phyloP scores from a whole-genome alignment of 2,329 filamentous ascomycete species.

The Tolypocladium guangdongense region DNA sequence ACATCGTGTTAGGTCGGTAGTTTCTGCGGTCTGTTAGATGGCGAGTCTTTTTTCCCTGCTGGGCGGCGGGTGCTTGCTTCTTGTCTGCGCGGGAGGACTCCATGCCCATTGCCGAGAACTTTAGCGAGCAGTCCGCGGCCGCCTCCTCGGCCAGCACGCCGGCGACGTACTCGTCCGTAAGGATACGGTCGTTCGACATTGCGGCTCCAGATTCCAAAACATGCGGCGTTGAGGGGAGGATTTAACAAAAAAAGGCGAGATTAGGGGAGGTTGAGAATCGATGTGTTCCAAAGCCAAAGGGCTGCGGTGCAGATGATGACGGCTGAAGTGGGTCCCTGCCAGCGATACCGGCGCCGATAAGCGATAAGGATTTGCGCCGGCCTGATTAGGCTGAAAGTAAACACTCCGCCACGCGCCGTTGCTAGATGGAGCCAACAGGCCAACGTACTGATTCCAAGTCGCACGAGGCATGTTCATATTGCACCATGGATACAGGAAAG shows the following conservation, averaged over 20 bases:
- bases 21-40: neutral
- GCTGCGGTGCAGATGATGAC: neutral
- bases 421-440: too few species aligned
- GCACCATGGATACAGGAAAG: conserved; percentile 19
- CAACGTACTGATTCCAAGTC: neutral
- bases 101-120: conserved; percentile 64
- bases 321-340: neutral
- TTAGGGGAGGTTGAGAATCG: neutral
- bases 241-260: neutral
- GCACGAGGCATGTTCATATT: neutral
- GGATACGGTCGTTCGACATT: conserved; percentile 36
- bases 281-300: neutral
- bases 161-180: conserved; percentile 72
- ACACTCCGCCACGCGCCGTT: neutral
- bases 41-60: neutral
- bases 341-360: neutral
- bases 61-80: conserved; percentile 27
- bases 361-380: conserved; percentile 1
- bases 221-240: neutral
- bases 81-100: conserved; percentile 38
- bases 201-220: neutral
- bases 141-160: conserved; percentile 68
- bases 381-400: conserved; percentile 6
- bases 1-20: conserved; percentile 80
- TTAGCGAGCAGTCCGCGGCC: conserved; percentile 56